Base-by-base conservation (phyloP, 2,329 filamentous ascomycete species). In the Anthostomella pinea region DNA sequence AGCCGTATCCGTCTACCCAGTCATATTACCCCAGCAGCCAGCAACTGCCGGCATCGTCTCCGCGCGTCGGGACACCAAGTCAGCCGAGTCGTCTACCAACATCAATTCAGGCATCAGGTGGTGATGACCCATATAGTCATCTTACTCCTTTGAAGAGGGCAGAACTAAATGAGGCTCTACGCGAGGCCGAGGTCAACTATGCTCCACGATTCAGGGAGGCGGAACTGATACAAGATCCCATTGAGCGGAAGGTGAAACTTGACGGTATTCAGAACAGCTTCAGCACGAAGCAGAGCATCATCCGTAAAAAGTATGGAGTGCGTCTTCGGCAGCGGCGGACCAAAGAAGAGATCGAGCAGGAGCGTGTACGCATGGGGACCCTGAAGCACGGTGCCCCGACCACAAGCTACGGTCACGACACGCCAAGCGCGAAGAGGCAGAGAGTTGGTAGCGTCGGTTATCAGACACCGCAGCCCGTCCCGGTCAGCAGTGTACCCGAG, bases 221-320 rank as follows among this genome's bases (percentile, higher is more conserved):
- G 1, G 59, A 65, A 38, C 14, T 24, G 3, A 58, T 73, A 8
- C 36, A 51, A 0, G 62, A 70, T 23, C 54, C 59, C 2, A 47
- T 39, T 26, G 53, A 51, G 43, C 59, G 51, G 32, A 60, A 45
- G 40, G 45, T 11, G 1, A 57, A 48, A 30, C 33, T 77, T 0
- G 62, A 65, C 0, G 67, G 61, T 8, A 48, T 78, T 2, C 69
- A 69, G 25, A 79, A 78, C 44, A 67, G 67, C 3, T 75, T 73
- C 46, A 70, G 70, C 27, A 77, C 73, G 3, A 76, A 74, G 38
- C 73, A 77, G 52, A 77, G 72, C 35, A 65, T 66, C n/a, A 71
- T 76, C 3, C 68, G 76, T 9, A 79, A 76, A 52, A 77, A 69
- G 41, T 79, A 71, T 41, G 75, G 75, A n/a, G 73, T 80, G 20